These are phyloP conservation scores for Dorcoceras hygrometricum DNA, from an alignment of 257 asterid species.

Conservation along the genomic window DNA sequence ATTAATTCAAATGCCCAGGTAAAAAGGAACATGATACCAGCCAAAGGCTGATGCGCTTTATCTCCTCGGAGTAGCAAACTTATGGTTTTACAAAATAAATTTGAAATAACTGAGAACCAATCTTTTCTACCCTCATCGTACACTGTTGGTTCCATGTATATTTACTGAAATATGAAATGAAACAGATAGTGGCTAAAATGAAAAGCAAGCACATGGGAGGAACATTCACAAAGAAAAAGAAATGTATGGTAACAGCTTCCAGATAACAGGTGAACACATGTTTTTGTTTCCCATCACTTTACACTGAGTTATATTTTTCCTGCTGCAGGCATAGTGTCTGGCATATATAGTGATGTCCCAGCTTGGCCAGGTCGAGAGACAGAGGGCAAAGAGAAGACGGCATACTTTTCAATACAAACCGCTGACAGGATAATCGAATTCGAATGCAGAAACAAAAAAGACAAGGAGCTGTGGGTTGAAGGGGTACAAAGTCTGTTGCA, in stretches of 20 bases:
- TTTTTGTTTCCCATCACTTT: background rate
- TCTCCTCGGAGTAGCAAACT: background rate
- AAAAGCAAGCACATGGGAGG: slow-evolving; percentile 91
- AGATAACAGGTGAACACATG: slow-evolving; percentile 8
- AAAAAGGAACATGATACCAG: background rate
- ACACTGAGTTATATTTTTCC: slow-evolving; percentile 8
- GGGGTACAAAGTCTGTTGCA: slow-evolving; percentile 76
- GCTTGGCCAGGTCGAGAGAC: slow-evolving; percentile 75
- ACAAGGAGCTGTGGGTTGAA: slow-evolving; percentile 71
- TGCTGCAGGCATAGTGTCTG: slow-evolving; percentile 36
- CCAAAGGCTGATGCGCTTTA: slow-evolving; percentile 5
- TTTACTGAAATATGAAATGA: slow-evolving; percentile 24
- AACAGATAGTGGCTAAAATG: slow-evolving; percentile 79
- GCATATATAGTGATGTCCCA: slow-evolving; percentile 49
- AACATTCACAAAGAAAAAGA: slow-evolving; percentile 92
- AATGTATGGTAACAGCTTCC: slow-evolving; percentile 43
- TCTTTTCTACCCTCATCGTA: background rate
- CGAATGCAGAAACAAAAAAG: slow-evolving; percentile 69
- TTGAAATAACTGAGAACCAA: background rate
- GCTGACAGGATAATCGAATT: slow-evolving; percentile 72
- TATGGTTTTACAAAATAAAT: background rate
- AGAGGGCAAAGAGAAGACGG: slow-evolving; percentile 48
- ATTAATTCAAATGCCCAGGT: slow-evolving; percentile 69
- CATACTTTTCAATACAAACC: slow-evolving; percentile 75
- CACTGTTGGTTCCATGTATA: background rate